Conservation (phyloP, 345 rosid genomes). For the Lumnitzera racemosa region DNA sequence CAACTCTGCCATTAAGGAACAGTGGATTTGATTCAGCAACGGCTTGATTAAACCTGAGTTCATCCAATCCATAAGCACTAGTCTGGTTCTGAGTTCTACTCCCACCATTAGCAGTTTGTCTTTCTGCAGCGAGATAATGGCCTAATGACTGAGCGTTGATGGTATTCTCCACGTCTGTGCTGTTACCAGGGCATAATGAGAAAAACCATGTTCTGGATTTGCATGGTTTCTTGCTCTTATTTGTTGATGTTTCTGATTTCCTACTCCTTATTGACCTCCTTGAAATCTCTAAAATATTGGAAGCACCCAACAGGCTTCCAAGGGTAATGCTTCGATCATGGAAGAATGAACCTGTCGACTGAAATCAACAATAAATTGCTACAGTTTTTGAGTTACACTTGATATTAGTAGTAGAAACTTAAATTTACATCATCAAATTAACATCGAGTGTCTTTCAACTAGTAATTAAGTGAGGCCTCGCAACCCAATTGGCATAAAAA, state of each 20-base stretch:
- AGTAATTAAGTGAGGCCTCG: too few relatives aligned
- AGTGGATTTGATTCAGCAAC: conserved; percentile 29
- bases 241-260: conserved; percentile 9
- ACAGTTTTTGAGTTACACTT: too few relatives aligned
- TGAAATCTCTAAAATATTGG: conserved; percentile 41
- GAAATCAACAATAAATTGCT: conserved; percentile 11
- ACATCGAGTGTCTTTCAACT: too few relatives aligned
- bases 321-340: conserved; percentile 57
- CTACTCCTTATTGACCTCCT: conserved; percentile 39
- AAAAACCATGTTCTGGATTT: conserved; percentile 37
- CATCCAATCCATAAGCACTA: conserved; percentile 1
- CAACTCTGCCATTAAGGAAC: conserved; percentile 34
- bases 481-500: too few relatives aligned
- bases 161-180: conserved; percentile 21
- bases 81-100: conserved; percentile 18
- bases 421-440: too few relatives aligned
- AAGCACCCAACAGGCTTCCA: conserved; percentile 58
- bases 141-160: conserved; percentile 33
- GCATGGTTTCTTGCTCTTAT: conserved; percentile 13
- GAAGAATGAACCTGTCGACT: conserved; percentile 71
- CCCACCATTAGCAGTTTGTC: conserved; percentile 30
- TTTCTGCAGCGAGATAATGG: conserved; percentile 46
- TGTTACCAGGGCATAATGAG: conserved; percentile 40
- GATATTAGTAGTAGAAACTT: too few relatives aligned
- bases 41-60: conserved; percentile 19